Percentiles rank a stretch among this genome's conserved stretches.
phyloP scores from a whole-genome alignment of 2,329 filamentous ascomycete genomes.

The Fusarium proliferatum region DNA sequence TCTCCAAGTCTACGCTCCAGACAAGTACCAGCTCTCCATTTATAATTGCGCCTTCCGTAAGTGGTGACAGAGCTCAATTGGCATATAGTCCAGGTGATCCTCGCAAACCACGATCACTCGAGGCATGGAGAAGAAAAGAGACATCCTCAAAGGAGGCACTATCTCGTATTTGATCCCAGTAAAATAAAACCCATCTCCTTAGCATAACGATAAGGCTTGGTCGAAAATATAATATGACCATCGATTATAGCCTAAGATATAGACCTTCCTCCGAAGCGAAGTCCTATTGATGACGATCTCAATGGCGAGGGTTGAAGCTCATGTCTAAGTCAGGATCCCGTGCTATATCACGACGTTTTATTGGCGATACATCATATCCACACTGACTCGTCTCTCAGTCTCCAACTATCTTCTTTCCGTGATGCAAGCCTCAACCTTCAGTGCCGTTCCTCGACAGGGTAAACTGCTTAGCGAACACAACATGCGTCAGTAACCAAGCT shows the following conservation, averaged over 20 bases:
- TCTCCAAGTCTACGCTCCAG: not conserved
- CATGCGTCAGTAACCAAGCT: not conserved
- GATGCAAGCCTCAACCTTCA: not conserved
- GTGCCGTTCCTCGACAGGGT: not conserved
- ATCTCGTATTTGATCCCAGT: not conserved
- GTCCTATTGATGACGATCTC: not conserved
- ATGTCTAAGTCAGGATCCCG: not conserved
- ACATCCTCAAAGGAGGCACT: not conserved
- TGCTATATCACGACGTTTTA: not conserved
- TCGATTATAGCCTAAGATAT: not conserved
- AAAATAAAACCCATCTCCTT: fast-evolving
- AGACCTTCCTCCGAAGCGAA: not conserved
- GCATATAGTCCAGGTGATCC: not conserved
- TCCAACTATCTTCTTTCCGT: too few species aligned
- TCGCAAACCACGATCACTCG: not conserved
- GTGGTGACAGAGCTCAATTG: not conserved
- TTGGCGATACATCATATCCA: not conserved
- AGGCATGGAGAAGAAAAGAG: not conserved
- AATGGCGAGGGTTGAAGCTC: not conserved
- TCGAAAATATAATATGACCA: not conserved
- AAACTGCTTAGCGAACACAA: not conserved
- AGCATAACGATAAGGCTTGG: not conserved
- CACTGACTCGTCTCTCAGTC: not conserved
- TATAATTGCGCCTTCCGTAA: not conserved
- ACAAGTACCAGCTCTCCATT: too few species aligned